Evolutionary conservation across 208 protist species (phyloP), one percentile per base, ranked within the genome.

Genomic region (Vickermania ingenoplastis): DNA sequence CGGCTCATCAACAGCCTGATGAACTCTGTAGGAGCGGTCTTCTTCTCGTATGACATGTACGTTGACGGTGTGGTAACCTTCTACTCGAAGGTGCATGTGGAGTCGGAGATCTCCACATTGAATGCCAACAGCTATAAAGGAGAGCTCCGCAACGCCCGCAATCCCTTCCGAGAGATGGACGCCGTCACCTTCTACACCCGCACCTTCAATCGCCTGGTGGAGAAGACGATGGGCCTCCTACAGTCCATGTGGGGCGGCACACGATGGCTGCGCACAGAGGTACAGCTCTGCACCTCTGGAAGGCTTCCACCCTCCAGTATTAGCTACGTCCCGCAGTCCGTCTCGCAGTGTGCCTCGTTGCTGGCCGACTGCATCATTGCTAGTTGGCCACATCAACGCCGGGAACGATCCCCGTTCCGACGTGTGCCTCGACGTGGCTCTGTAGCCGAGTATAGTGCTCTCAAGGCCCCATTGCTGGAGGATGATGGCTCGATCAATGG

Each of bases 241-340:
- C 59, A 63, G 48, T 14, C 59, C 23, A 23, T 63, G 48, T 56
- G 31, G 31, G 17, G 23, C n/a, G 59, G 59, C 26, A 11, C 59
- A 21, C 59, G 59, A 4, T 63, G 59, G 59, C 21, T 63, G 45
- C 59, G 57, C 4, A 51, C 57, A 31, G 24, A 27, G 57, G 30
- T 28, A 11, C 4, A 22, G 57, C 26, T 51, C 29, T 61, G 26
- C 17, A 45, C 23, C 4, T 4, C 23, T 7, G 36, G 17, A 11
- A 14, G 26, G 21, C 13, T 45, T 11, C 23, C 21, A 3, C 29
- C 28, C 57, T 21, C 21, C 57, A 21, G n/a, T 14, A 5, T 13
- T 21, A 21, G 7, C 7, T 54, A 17, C 7, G 24, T 28, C n/a
- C 50, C 50, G 11, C 21, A 25, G 5, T 27, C 21, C 21, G 5